Evolutionary conservation across 179 eudicot genomes (phyloP), one percentile per base, ranked within the genome.

Genomic region (Sideroxylon spinosum): DNA sequence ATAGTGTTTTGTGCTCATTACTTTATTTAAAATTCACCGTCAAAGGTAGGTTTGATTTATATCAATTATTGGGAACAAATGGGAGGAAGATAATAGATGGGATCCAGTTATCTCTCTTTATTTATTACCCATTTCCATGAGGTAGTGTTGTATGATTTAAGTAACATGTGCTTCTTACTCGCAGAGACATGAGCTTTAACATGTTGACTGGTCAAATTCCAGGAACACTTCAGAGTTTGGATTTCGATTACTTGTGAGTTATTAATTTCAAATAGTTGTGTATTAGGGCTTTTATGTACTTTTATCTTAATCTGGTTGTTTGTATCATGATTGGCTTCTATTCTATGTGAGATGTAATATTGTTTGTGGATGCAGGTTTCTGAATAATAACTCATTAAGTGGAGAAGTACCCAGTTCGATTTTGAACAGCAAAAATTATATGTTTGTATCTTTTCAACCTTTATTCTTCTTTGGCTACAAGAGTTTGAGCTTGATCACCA

Each of bases 181-280:
- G 88, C 84, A 93, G 97, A 78, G 97, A 93, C 83, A 81, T 93
- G 75, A 91, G 92, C 80, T 91, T 83, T 84, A 93, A 93, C 79
- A 85, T 71, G 81, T 78, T 91, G 84, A 84, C 84, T 63, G 97
- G 98, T 60, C 79, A 23, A 55, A 87, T 93, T 81, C 94, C 94
- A 32, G 61, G 25, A 49, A 61, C 74, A 20, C 65, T 91, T 76
- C 85, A 79, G 64, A 72, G 55, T 44, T 48, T 82, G 81, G 46
- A 61, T 12, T 22, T 87, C 10, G 32, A 52, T 0, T 62, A 60
- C 71, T 12, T 89, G 92, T 87, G 78, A 52, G 88, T 78, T 68
- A 60, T 59, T 25, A 49, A 28, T 76, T 60, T 70, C 48, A 17
- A 26, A 12, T 63, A 61, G 53, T 72, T 11, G 23, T 3, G 13